Evolutionary conservation across 2,329 filamentous ascomycete species (phyloP).

Genomic region (Colletotrichum cereale): DNA sequence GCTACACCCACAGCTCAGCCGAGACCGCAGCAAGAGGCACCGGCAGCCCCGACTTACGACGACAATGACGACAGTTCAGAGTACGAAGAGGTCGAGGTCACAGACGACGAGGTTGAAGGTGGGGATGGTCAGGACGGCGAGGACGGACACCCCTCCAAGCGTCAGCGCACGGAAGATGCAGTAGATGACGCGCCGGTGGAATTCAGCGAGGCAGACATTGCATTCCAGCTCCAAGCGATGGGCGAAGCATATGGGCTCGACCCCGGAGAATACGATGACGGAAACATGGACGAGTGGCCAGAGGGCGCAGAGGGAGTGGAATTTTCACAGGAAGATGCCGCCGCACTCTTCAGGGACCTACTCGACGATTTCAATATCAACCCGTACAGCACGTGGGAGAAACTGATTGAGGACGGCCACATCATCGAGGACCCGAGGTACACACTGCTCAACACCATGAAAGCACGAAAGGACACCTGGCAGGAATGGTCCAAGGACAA

Average conservation of each 20-base stretch:
- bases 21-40: conserved; percentile 12
- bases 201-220: conserved; percentile 95
- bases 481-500: conserved; percentile 85
- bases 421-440: conserved; percentile 91
- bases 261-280: conserved; percentile 80
- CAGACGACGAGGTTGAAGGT: conserved; percentile 60
- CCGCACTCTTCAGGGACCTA: conserved; percentile 84
- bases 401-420: conserved; percentile 82
- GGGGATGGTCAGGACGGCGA: conserved; percentile 53
- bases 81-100: conserved; percentile 82
- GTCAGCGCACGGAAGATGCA: conserved; percentile 62
- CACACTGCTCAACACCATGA: conserved; percentile 84
- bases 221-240: conserved; percentile 91
- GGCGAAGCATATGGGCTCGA: conserved; percentile 86
- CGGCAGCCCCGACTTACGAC: not conserved
- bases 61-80: conserved; percentile 71
- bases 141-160: conserved; percentile 70
- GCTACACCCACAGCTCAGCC: conserved; percentile 18
- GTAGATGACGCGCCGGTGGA: conserved; percentile 74
- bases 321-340: conserved; percentile 81
- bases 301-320: conserved; percentile 79
- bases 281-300: conserved; percentile 70
- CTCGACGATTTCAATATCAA: conserved; percentile 85
- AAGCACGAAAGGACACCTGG: conserved; percentile 83
- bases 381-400: conserved; percentile 94